Conservation (phyloP, 257 asterid species). For the Linderniella brevidens region DNA sequence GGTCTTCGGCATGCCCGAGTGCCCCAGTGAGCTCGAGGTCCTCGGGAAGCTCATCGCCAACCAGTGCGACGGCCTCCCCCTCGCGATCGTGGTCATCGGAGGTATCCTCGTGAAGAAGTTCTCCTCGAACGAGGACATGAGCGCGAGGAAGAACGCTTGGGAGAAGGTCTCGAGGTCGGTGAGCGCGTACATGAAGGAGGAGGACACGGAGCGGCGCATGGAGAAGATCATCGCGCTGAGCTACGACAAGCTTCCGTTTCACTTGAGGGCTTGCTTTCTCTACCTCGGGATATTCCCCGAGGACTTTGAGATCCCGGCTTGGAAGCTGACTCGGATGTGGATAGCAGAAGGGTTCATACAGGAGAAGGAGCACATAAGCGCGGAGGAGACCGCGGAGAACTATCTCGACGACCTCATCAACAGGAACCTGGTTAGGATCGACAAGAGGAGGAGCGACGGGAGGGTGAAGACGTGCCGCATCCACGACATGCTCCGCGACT, state of each 20-base stretch:
- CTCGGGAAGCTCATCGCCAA: constrained; percentile 16
- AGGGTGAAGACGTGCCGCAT: constrained; percentile 24
- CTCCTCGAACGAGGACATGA: neutral
- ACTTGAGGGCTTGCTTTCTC: constrained; percentile 28
- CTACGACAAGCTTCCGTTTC: constrained; percentile 21
- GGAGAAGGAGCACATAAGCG: neutral
- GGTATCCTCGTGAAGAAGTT: constrained; percentile 11
- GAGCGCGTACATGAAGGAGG: neutral
- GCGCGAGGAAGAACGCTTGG: constrained; percentile 8
- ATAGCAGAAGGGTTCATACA: constrained; percentile 35
- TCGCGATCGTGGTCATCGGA: constrained; percentile 23
- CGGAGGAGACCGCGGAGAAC: constrained; percentile 24
- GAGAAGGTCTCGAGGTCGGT: constrained; percentile 8
- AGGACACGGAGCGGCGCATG: neutral
- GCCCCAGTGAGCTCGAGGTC: constrained; percentile 9
- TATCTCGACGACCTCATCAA: constrained; percentile 20
- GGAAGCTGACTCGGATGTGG: constrained; percentile 27
- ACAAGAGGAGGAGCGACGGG: constrained; percentile 13
- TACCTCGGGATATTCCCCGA: constrained; percentile 32
- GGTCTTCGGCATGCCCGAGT: constrained; percentile 13
- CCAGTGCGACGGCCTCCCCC: constrained; percentile 27
- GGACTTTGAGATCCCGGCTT: constrained; percentile 15
- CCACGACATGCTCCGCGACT: constrained; percentile 20
- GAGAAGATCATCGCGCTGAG: constrained; percentile 21
- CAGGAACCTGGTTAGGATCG: constrained; percentile 27